phyloP scores from a whole-genome alignment of 805 yeast species.

The Candida gorgasii region DNA sequence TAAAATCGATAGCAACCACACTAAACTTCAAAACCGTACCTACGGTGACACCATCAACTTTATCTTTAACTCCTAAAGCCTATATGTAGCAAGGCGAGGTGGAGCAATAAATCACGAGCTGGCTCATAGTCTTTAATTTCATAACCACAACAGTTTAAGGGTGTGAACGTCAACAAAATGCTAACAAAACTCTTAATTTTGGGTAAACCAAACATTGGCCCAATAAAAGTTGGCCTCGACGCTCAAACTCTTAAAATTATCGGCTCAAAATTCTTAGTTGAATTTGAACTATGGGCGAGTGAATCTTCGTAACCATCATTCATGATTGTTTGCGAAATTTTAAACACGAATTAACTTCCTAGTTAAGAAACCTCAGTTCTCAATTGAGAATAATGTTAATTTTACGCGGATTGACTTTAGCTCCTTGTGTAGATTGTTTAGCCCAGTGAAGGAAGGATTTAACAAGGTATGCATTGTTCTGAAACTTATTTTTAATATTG shows the following conservation, averaged over 20 bases:
- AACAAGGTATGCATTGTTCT: not conserved
- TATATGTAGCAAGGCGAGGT: not conserved
- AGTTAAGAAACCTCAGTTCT: not conserved
- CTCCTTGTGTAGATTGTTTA: not conserved
- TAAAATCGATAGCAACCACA: too few species aligned
- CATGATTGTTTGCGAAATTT: not conserved
- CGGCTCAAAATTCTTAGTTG: not conserved
- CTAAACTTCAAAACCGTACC: too few species aligned
- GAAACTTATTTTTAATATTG: too few species aligned
- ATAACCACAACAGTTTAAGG: not conserved
- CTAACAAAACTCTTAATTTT: not conserved
- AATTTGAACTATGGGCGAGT: not conserved
- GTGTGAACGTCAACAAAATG: not conserved
- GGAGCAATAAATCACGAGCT: not conserved
- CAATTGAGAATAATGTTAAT: not conserved
- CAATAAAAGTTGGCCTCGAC: too few species aligned
- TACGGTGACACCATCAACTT: too few species aligned
- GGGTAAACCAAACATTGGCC: too few species aligned
- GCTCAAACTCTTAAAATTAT: not conserved
- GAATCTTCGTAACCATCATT: not conserved
- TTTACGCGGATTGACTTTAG: not conserved
- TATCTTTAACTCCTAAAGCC: not conserved
- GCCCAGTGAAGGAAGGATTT: not conserved
- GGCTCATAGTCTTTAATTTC: not conserved
- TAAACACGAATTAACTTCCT: not conserved